Percentiles rank a stretch among this genome's conserved stretches.
Conservation (phyloP, 768 basidiomycete species). For the Boletus barrowsii region DNA sequence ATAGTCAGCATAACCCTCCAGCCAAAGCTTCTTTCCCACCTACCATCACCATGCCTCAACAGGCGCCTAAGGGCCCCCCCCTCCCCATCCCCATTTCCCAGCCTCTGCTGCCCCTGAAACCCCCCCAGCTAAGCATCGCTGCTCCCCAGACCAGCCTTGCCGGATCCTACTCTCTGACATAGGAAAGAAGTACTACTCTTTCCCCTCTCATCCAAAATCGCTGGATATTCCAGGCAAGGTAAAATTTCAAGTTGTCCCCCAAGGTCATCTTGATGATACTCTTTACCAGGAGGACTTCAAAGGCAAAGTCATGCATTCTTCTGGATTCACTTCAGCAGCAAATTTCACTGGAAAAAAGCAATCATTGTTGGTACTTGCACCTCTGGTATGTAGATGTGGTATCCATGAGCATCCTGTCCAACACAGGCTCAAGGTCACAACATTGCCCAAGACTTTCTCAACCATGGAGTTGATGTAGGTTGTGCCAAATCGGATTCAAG, state of each 20-base stretch:
- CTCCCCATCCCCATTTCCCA: too few relatives aligned
- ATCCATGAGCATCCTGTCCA: not conserved
- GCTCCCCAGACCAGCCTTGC: too few relatives aligned
- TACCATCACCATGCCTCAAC: too few relatives aligned
- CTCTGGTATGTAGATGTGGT: slow-evolving; percentile 39
- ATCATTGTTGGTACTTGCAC: slow-evolving; percentile 64
- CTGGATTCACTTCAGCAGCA: slow-evolving; percentile 43
- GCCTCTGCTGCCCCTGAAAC: too few relatives aligned
- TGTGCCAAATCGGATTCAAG: not conserved
- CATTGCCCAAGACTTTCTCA: slow-evolving; percentile 35
- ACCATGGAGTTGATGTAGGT: slow-evolving; percentile 26
- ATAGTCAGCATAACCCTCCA: slow-evolving; percentile 58
- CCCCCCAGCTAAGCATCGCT: too few relatives aligned
- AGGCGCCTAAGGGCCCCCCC: too few relatives aligned
- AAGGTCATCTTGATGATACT: not conserved
- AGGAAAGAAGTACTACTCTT: too few relatives aligned
- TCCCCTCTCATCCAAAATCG: too few relatives aligned
- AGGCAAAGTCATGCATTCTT: slow-evolving; percentile 54
- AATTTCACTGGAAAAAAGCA: slow-evolving; percentile 61
- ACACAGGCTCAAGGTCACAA: slow-evolving; percentile 30
- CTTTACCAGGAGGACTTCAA: slow-evolving; percentile 44
- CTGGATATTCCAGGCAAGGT: too few relatives aligned
- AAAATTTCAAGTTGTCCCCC: slow-evolving; percentile 22
- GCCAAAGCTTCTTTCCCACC: too few relatives aligned
- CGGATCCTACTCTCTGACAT: too few relatives aligned